These are phyloP conservation scores for Arachnomyces sp. DNA, from an alignment of 2,329 filamentous ascomycete species.

Conservation along the genomic window DNA sequence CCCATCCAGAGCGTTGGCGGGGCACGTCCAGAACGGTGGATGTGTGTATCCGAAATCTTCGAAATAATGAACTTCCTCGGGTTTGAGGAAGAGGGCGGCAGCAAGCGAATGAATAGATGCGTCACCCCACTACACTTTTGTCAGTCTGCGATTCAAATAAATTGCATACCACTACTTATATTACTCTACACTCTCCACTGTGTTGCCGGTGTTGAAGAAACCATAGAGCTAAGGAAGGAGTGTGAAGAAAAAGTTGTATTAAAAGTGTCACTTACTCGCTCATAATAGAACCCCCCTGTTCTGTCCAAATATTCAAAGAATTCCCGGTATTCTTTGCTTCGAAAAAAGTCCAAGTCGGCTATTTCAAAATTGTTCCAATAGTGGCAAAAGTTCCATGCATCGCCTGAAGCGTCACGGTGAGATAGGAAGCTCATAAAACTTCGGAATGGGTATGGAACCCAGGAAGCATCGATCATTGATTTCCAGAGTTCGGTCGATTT, in stretches of 20 bases:
- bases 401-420: slow-evolving; percentile 74
- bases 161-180: too few relatives aligned
- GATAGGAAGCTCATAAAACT: slow-evolving; percentile 62
- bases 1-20: slow-evolving; percentile 82
- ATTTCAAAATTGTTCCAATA: slow-evolving; percentile 99
- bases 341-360: slow-evolving; percentile 87
- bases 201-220: too few relatives aligned
- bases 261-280: slow-evolving; percentile 59
- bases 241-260: slow-evolving; percentile 15
- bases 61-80: slow-evolving; percentile 93
- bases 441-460: slow-evolving; percentile 70
- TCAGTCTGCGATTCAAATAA: slow-evolving; percentile 2
- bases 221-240: slow-evolving; percentile 24
- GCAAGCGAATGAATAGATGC: slow-evolving; percentile 97
- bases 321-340: slow-evolving; percentile 93
- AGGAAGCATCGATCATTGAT: slow-evolving; percentile 91
- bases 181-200: too few relatives aligned
- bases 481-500: slow-evolving; percentile 93
- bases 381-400: slow-evolving; percentile 99
- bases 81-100: slow-evolving; percentile 74
- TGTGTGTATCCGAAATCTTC: slow-evolving; percentile 97
- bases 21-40: slow-evolving; percentile 97
- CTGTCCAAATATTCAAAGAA: slow-evolving; percentile 99
- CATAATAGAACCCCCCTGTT: slow-evolving; percentile 98
- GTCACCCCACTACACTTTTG: slow-evolving; percentile 73